These are phyloP conservation scores for Prunus salicina DNA, from an alignment of 306 rosid genomes.

Conservation along the genomic window DNA sequence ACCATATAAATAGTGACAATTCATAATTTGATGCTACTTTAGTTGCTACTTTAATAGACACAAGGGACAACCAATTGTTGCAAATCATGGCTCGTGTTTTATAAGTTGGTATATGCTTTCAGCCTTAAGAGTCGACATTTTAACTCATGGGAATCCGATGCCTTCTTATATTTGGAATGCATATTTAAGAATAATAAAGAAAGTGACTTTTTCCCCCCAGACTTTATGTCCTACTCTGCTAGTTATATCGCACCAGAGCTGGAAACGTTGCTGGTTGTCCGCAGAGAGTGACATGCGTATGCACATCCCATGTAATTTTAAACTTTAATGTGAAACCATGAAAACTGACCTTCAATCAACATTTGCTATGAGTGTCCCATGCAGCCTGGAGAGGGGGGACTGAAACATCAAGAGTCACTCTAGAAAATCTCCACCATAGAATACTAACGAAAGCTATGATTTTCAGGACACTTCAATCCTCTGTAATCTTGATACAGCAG, in stretches of 20 bases:
- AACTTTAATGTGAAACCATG: neutral
- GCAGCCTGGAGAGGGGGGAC: neutral
- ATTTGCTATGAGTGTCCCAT: neutral
- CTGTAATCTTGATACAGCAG: neutral
- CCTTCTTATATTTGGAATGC: neutral
- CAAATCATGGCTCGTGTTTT: too few relatives aligned
- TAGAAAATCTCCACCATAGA: neutral
- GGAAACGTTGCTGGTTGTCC: neutral
- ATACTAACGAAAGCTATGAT: neutral
- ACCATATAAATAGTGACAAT: too few relatives aligned
- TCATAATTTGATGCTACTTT: too few relatives aligned
- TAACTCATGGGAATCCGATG: neutral
- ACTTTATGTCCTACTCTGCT: neutral
- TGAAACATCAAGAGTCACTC: neutral
- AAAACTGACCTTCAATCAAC: neutral
- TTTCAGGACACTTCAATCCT: neutral
- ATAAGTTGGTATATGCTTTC: neutral
- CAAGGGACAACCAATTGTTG: too few relatives aligned
- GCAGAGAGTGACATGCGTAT: neutral
- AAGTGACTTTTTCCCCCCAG: neutral
- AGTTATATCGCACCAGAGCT: too few relatives aligned
- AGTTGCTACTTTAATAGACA: too few relatives aligned
- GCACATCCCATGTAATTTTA: neutral
- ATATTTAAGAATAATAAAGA: neutral
- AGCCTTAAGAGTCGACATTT: neutral